Percentiles rank a stretch among this genome's conserved stretches.
These are phyloP conservation scores for Aaosphaeria arxii DNA, from an alignment of 2,329 filamentous ascomycete genomes.

Conservation along the genomic window DNA sequence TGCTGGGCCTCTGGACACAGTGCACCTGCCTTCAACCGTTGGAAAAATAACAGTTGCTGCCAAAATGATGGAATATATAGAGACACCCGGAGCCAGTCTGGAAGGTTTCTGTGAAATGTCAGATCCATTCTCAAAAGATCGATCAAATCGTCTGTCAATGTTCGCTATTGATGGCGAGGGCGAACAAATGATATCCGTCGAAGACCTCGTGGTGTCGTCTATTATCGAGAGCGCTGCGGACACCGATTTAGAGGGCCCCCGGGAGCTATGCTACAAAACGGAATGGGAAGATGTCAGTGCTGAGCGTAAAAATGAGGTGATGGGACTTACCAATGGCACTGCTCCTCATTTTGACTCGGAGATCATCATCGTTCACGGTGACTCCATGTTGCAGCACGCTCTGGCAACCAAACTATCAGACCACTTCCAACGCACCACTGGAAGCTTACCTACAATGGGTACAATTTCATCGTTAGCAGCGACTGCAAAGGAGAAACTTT, in stretches of 20 bases:
- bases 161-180: conserved; percentile 11
- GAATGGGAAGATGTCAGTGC: conserved; percentile 14
- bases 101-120: conserved; percentile 13
- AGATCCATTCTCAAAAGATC: conserved; percentile 4
- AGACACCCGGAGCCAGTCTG: conserved; percentile 5
- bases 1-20: conserved; percentile 7
- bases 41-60: conserved; percentile 17
- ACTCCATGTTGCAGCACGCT: not conserved
- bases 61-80: conserved; percentile 5
- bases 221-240: conserved; percentile 12
- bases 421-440: not conserved
- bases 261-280: conserved; percentile 28
- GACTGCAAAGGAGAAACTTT: conserved; percentile 11
- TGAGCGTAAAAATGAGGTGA: not conserved
- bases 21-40: conserved; percentile 22
- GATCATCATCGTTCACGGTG: conserved; percentile 3
- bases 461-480: conserved; percentile 3
- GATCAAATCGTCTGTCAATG: conserved; percentile 19
- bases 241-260: conserved; percentile 2
- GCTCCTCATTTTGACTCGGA: conserved; percentile 1
- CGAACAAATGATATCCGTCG: conserved; percentile 16
- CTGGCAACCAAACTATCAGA: not conserved
- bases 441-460: conserved; percentile 1
- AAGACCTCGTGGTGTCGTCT: conserved; percentile 19
- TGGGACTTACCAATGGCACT: not conserved